Evolutionary conservation across 164 flowering plant species (phyloP).

Genomic region (Vitis riparia): DNA sequence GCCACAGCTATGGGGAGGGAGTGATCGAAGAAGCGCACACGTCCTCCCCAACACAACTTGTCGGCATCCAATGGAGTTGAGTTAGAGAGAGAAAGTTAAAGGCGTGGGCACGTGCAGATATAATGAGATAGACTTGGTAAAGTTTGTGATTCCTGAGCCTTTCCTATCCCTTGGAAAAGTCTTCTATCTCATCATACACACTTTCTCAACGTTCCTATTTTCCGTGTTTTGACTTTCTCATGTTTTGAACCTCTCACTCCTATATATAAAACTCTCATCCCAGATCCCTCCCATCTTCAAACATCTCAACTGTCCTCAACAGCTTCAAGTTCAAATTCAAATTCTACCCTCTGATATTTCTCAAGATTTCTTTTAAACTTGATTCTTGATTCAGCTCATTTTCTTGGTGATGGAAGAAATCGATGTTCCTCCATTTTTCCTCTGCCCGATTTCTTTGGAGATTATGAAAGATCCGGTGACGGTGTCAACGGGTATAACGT

Average conservation of each 20-base stretch:
- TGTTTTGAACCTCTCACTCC: constrained; percentile 11
- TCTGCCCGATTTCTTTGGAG: constrained; percentile 73
- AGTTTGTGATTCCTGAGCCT: constrained; percentile 4
- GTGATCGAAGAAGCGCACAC: no score
- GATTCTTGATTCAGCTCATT: neutral
- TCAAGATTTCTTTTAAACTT: neutral
- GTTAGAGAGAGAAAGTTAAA: no score
- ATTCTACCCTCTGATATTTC: neutral
- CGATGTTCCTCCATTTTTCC: constrained; percentile 57
- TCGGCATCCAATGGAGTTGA: neutral
- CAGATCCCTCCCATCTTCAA: neutral
- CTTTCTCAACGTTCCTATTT: constrained; percentile 4
- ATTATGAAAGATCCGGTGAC: constrained; percentile 81
- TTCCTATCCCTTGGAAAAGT: constrained; percentile 22
- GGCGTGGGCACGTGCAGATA: no score
- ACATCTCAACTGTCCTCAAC: constrained; percentile 1
- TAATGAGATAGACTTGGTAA: neutral
- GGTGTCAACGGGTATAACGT: constrained; percentile 62
- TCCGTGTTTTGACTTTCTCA: constrained; percentile 34
- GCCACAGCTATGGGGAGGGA: no score
- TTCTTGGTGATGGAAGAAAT: constrained; percentile 36
- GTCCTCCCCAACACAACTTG: neutral
- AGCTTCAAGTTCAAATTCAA: neutral
- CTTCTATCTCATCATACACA: constrained; percentile 3
- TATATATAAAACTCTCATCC: constrained; percentile 5